Evolutionary conservation across 106 monocot genomes (phyloP), one percentile per base, ranked within the genome.

Genomic region (Gastrodia elata): DNA sequence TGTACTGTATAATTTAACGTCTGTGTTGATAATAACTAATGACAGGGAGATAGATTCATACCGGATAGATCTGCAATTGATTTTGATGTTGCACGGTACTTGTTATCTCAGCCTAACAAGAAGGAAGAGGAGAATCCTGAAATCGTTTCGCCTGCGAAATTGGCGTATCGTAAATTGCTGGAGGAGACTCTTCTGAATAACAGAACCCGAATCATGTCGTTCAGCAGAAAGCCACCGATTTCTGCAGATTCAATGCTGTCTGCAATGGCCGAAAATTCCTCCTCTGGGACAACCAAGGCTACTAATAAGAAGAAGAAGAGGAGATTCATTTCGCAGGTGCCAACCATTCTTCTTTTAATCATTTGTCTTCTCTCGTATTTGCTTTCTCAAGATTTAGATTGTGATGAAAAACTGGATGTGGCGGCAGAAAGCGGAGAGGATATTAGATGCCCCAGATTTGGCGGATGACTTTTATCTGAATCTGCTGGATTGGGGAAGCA

Each of bases 1-100:
- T n/a, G n/a, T n/a, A n/a, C n/a, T n/a, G n/a, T n/a, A n/a, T n/a
- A n/a, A n/a, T n/a, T n/a, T n/a, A n/a, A n/a, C n/a, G n/a, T n/a
- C n/a, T n/a, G n/a, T n/a, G n/a, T n/a, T n/a, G n/a, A n/a, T n/a
- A n/a, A n/a, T n/a, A n/a, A n/a, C n/a, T n/a, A n/a, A n/a, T n/a
- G n/a, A n/a, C 52, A 81, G 83, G 67, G 78, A 13, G 89, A 89
- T 13, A 80, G 89, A 52, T 89, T 89, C 78, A 89, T 89, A 35
- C 89, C 85, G 7, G 80, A 83, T 43, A 34, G 85, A 69, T 83
- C 85, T 5, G 75, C 85, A 15, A 85, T 83, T 80, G 85, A 85
- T 37, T 74, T 89, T 26, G 89, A 86, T 34, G 35, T 83, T 36
- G 89, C 89, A 1, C 77, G 27, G 80, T 85, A 70, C n/a, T n/a